A percentile compares a stretch with the other conserved stretches of the same genome.
Conservation (phyloP, 306 rosid species). For the Sesbania bispinosa region DNA sequence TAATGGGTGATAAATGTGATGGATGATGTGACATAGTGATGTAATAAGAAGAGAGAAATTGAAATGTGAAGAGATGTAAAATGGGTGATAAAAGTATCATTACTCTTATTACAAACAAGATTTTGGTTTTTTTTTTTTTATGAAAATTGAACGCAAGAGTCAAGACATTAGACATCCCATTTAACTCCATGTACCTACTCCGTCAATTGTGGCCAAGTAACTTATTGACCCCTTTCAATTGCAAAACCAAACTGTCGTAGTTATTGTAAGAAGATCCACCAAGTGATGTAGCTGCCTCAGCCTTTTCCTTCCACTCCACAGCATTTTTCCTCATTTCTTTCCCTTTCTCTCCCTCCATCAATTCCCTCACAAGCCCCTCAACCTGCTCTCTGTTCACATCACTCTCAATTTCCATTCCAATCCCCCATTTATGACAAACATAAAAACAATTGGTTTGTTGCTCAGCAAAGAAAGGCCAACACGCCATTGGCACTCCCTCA, state of each 20-base stretch:
- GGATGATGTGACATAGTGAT: too few relatives aligned
- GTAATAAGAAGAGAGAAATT: too few relatives aligned
- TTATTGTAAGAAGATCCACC: conserved; percentile 37
- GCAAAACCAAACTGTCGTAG: conserved; percentile 17
- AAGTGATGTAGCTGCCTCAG: conserved; percentile 24
- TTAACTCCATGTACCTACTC: too few relatives aligned
- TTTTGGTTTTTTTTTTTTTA: too few relatives aligned
- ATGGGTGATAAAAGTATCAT: too few relatives aligned
- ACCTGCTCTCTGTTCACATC: conserved; percentile 36
- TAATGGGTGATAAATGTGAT: too few relatives aligned
- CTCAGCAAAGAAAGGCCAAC: conserved; percentile 46
- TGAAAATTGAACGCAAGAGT: too few relatives aligned
- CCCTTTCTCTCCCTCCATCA: conserved; percentile 36
- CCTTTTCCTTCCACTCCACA: conserved; percentile 37
- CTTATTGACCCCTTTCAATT: not conserved
- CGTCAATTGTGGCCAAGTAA: not conserved
- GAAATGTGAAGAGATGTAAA: too few relatives aligned
- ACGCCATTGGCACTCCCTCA: conserved; percentile 33
- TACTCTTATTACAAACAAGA: too few relatives aligned
- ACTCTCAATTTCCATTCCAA: conserved; percentile 39
- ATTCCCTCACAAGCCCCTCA: conserved; percentile 36
- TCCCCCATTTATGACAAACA: conserved; percentile 31
- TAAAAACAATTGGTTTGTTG: conserved; percentile 40
- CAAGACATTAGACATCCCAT: too few relatives aligned
- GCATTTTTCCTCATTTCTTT: conserved; percentile 24